Conservation (phyloP, 2,329 filamentous ascomycete species). For the Bertia moriformis region DNA sequence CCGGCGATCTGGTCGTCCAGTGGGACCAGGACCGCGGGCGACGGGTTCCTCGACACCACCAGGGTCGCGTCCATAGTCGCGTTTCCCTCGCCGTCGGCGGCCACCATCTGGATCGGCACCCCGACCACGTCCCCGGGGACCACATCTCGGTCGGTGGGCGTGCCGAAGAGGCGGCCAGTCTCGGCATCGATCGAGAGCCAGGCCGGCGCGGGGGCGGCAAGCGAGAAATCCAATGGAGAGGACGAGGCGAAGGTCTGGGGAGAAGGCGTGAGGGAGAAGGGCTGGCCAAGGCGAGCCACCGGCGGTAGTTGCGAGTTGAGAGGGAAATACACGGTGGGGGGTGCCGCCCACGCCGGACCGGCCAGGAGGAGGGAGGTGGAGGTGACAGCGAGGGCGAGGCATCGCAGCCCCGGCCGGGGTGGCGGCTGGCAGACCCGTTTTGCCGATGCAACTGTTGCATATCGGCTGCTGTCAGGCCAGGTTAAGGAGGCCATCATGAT, state of each 20-base stretch:
- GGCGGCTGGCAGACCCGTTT: no score
- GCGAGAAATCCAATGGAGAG: conserved; percentile 45
- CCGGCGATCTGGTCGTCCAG: conserved; percentile 39
- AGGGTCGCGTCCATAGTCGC: conserved; percentile 53
- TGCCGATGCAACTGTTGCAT: no score
- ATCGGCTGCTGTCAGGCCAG: no score
- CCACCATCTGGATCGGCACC: conserved; percentile 50
- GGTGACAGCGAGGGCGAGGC: conserved; percentile 13
- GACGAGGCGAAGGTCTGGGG: conserved; percentile 57
- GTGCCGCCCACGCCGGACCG: conserved; percentile 15
- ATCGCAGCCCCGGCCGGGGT: conserved; percentile 14
- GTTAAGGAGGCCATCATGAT: no score
- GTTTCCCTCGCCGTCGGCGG: conserved; percentile 51
- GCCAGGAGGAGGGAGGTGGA: no score
- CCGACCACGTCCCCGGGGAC: conserved; percentile 36
- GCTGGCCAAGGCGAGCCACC: conserved; percentile 53
- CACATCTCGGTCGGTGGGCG: conserved; percentile 35
- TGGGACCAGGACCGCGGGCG: conserved; percentile 38
- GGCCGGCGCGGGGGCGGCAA: conserved; percentile 43
- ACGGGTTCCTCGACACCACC: conserved; percentile 45
- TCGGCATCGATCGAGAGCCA: conserved; percentile 63
- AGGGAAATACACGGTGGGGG: conserved; percentile 43
- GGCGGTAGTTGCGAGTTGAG: conserved; percentile 75
- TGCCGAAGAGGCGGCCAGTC: conserved; percentile 56
- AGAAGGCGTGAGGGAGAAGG: conserved; percentile 61